Conservation (phyloP, 371 early-diverging fungal genomes). For the Mucor sp. region DNA sequence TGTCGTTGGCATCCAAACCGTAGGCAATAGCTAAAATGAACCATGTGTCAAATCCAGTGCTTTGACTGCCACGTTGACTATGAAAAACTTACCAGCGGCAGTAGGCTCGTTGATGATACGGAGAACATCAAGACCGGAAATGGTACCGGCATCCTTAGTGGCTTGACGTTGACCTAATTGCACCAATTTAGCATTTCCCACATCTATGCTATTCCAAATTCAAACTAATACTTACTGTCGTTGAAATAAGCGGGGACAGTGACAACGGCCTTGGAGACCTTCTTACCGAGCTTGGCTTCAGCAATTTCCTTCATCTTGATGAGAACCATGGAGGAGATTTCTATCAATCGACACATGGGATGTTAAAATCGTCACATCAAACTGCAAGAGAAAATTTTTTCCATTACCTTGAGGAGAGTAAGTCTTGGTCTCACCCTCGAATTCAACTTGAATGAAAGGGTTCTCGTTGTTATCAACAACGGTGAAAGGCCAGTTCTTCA, state of each 20-base stretch:
- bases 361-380: slow-evolving; percentile 3
- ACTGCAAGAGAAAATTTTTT: slow-evolving; percentile 8
- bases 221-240: slow-evolving; percentile 34
- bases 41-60: neutral
- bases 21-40: slow-evolving; percentile 83
- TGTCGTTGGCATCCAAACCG: slow-evolving; percentile 79
- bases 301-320: slow-evolving; percentile 92
- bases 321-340: slow-evolving; percentile 92
- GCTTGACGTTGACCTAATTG: slow-evolving; percentile 85
- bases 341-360: slow-evolving; percentile 21
- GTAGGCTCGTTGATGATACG: slow-evolving; percentile 96
- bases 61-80: neutral
- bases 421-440: slow-evolving; percentile 75
- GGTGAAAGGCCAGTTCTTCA: slow-evolving; percentile 90
- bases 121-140: slow-evolving; percentile 81
- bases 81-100: slow-evolving; percentile 63
- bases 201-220: neutral
- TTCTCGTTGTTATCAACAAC: slow-evolving; percentile 74
- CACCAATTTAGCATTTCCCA: slow-evolving; percentile 41
- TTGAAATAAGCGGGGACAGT: slow-evolving; percentile 93
- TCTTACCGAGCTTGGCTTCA: slow-evolving; percentile 83
- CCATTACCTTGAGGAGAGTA: slow-evolving; percentile 77
- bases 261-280: slow-evolving; percentile 89
- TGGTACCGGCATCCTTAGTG: slow-evolving; percentile 82
- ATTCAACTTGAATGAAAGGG: slow-evolving; percentile 81